Base-by-base conservation (phyloP, 2,329 filamentous ascomycete species). In the Sclerotinia glacialis region DNA sequence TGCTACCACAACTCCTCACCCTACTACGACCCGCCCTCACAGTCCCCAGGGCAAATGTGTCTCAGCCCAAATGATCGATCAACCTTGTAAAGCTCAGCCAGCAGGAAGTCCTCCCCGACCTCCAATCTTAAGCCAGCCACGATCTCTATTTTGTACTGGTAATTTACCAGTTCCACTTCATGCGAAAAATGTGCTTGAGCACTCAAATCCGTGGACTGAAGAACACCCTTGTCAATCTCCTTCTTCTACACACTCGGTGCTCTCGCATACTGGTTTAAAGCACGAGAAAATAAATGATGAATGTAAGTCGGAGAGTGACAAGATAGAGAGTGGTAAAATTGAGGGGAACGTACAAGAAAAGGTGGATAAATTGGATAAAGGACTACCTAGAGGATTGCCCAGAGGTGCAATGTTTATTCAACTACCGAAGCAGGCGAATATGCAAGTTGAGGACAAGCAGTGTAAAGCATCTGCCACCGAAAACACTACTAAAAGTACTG, bases 351-450 rank as follows among this genome's bases (percentile, higher is more conserved):
- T 60, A 34, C 56, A 60, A 23, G 28, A 47, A 16, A 60, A 7
- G 28, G 42, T 60, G 7, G 56, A n/a, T 9, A 60, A 34, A 60
- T 5, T 60, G 12, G 56, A 60, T 16, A 60, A 60, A 60, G 18
- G 26, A 1, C 34, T 46, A 12, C 18, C 56, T 7, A 47, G 37
- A 34, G 42, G 42, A 34, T 47, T 60, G 16, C 42, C 42, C 21
- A 60, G 28, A 60, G 42, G 42, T 47, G 42, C 21, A 31, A 34
- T 60, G 56, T 60, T 23, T n/a, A 34, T 60, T 47, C 56, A 60
- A 31, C 12, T 55, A 5, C 53, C 31, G 8, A 40, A 55, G 12
- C 21, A 55, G 28, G 12, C 2, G 5, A 55, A 55, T 5, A 12
- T 3, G 5, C 34, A n/a, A 9, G 11, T 46, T 46, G 26, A 59